phyloP scores from a whole-genome alignment of 164 flowering plant species.

The Akebia trifoliata region DNA sequence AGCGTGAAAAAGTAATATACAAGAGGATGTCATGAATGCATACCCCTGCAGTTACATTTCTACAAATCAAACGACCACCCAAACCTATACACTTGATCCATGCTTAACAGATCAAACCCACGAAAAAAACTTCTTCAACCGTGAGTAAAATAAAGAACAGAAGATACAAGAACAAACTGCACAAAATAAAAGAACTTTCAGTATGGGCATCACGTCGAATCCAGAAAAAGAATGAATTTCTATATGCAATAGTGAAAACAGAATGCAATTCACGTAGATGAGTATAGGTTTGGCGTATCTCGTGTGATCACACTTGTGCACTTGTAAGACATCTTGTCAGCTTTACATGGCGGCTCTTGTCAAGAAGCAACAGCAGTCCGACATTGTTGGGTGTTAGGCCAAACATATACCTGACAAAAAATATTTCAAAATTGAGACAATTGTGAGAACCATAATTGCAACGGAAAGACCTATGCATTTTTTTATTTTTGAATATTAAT shows the following conservation, averaged over 20 bases:
- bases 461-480: too few relatives aligned
- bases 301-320: slow-evolving; percentile 35
- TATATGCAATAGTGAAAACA: too few relatives aligned
- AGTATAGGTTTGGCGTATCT: too few relatives aligned
- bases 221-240: too few relatives aligned
- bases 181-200: slow-evolving; percentile 18
- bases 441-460: too few relatives aligned
- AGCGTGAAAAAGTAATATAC: too few relatives aligned
- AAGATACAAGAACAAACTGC: slow-evolving; percentile 23
- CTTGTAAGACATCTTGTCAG: slow-evolving; percentile 66
- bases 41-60: too few relatives aligned
- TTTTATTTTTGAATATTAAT: too few relatives aligned
- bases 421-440: too few relatives aligned
- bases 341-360: slow-evolving; percentile 44
- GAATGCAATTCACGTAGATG: too few relatives aligned
- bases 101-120: slow-evolving; percentile 23
- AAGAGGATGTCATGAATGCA: neutral
- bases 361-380: slow-evolving; percentile 75
- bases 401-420: slow-evolving; percentile 76
- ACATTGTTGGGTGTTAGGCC: slow-evolving; percentile 51
- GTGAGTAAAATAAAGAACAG: slow-evolving; percentile 13
- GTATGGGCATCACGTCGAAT: too few relatives aligned
- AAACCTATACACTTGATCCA: slow-evolving; percentile 16
- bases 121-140: slow-evolving; percentile 17
- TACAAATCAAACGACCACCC: slow-evolving; percentile 15